Percentiles rank a stretch among this genome's conserved stretches.
Evolutionary conservation across 2,329 filamentous ascomycete species (phyloP).

Genomic region (Mycosphaerella sp.): DNA sequence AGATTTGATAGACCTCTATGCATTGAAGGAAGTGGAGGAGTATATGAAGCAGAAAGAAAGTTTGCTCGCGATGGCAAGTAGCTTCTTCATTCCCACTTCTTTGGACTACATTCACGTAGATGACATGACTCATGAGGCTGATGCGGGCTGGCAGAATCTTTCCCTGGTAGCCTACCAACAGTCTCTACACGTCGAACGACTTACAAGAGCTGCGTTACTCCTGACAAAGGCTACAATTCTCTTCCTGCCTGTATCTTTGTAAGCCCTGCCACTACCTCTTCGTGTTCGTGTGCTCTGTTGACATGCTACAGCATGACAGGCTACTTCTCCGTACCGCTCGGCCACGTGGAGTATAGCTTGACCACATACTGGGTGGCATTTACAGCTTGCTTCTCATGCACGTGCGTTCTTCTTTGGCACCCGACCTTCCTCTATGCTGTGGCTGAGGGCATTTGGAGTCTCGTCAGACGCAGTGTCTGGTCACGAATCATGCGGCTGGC

Average conservation of each 20-base stretch:
- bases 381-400: slow-evolving; percentile 55
- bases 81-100: background rate
- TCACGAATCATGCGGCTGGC: slow-evolving; percentile 3
- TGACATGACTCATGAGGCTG: background rate
- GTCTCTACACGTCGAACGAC: slow-evolving; percentile 62
- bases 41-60: slow-evolving; percentile 64
- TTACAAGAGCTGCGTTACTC: slow-evolving; percentile 65
- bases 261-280: background rate
- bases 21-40: slow-evolving; percentile 56
- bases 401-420: slow-evolving; percentile 52
- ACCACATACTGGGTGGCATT: slow-evolving; percentile 61
- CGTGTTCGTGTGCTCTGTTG: background rate
- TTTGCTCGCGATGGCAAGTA: slow-evolving; percentile 59
- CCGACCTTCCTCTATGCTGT: slow-evolving; percentile 10
- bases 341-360: slow-evolving; percentile 54
- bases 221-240: slow-evolving; percentile 69
- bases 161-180: slow-evolving; percentile 71
- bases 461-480: slow-evolving; percentile 7
- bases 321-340: slow-evolving; percentile 64
- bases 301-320: slow-evolving; percentile 50
- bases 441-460: slow-evolving; percentile 13
- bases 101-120: background rate
- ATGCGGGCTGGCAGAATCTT: slow-evolving; percentile 54
- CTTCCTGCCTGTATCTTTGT: slow-evolving; percentile 59
- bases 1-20: slow-evolving; percentile 54